Base-by-base conservation (phyloP, 2,329 filamentous ascomycete genomes). In the Stachybotrys chlorohalonatus region DNA sequence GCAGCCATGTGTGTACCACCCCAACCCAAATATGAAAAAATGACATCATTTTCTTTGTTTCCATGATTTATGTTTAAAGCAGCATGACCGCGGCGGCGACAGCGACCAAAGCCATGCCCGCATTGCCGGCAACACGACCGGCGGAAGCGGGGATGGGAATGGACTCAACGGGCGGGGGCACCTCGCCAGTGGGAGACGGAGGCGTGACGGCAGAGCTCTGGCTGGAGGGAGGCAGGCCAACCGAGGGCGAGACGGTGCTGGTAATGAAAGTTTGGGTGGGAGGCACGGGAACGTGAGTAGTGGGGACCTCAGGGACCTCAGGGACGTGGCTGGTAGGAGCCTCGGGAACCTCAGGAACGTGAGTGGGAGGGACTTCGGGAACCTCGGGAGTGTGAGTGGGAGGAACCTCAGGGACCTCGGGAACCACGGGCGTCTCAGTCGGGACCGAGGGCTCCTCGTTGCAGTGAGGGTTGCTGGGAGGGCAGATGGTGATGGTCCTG, bases 31-130 rank as follows among this genome's bases (percentile, higher is more conserved):
- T 42, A 42, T 9, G 36, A 42, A 42, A 5, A 5, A 24, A 24
- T 4, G 24, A 24, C 24, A 24, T 24, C 24, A 24, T 24, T 42
- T 9, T 42, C 36, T 42, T 42, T 42, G 8, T 9, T 42, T 13
- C 36, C 36, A 42, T 42, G 2, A 8, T 11, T 51, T 57, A 57
- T 24, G 24, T 63, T 68, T 70, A 71, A 58, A 72, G 59, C 52
- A 70, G 61, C 58, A 62, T 68, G 50, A 64, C 63, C 50, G 70
- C 55, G 62, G 65, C 69, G 36, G 62, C 67, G 17, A 66, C 66
- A 49, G 62, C 66, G 52, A 63, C 66, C 9, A 42, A 9, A 50
- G 63, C 62, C 52, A 65, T 55, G 57, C 64, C 61, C 49, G 67
- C 54, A 57, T 63, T 63, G 54, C 63, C 62, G 45, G 54, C 56